Base-by-base conservation (phyloP, 208 protist genomes). In the Trypanosoma rangeli region DNA sequence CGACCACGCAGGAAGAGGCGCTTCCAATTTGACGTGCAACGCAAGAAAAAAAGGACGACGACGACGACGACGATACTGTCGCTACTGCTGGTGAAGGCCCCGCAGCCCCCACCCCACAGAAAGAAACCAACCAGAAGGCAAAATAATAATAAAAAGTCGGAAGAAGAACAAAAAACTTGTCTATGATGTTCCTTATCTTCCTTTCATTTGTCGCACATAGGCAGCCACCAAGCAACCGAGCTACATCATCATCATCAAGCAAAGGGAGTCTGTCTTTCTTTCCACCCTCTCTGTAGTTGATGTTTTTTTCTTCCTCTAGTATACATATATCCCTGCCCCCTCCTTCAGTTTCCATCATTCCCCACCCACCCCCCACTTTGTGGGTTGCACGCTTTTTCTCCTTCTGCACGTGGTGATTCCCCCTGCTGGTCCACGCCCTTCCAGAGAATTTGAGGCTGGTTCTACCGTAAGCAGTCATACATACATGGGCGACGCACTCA, bases 1-100 rank as follows among this genome's bases (percentile, higher is more conserved):
- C 39, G 24, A 69, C 62, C 59, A 49, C 29, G 58, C 64, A 49
- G 58, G 16, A 66, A 59, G 68, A 53, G 57, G 20, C 69, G 74
- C 42, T 46, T 46, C 42, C 42, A 9, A 18, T 1, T 18, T 9
- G 3, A 16, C 15, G 42, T 46, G 42, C 42, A 18, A 46, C 8
- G 15, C 42, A 46, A 10, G 42, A 46, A 42, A 39, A 73, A 42
- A 62, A 33, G 63, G 24, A 53, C 9, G 49, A 53, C 5, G 20
- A 9, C 20, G 46, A 50, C 13, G 13, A 50, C 46, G 46, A 22
- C 24, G 24, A 62, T 37, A 7, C 33, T 7, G 33, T 7, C 2
- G 33, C 33, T 46, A 42, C 4, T 42, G 37, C 10, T 10, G 37
- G 37, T 10, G 15, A 46, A 46, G 42, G 12, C 42, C 42, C 42